Evolutionary conservation across 257 asterid species (phyloP), one percentile per base, ranked within the genome.

Genomic region (Nicotiana noctiflora): DNA sequence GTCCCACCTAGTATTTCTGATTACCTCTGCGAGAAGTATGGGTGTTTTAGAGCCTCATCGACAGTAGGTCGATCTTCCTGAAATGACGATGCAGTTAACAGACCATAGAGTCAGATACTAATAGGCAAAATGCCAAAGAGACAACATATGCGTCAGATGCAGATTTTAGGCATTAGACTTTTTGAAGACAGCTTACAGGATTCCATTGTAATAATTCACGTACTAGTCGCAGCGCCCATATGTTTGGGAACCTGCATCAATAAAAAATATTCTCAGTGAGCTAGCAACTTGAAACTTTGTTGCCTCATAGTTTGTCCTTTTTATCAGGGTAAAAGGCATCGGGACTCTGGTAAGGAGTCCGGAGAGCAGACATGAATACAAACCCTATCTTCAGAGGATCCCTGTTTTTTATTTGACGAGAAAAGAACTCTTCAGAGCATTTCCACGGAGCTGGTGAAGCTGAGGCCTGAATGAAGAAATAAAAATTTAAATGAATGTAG

Each of bases 341-440:
- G 31, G 66, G 21, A 65, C 29, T 64, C 19, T 3, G 4, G 62
- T 19, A 29, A 29, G 70, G 81, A 23, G 21, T 65, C 27, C 40
- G 55, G 61, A 79, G 62, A 82, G 49, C 81, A 82, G 81, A 75
- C 37, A 53, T 63, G 40, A 64, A 61, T 80, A 80, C 97, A 77
- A 59, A 92, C 98, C 99, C 99, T 56, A 93, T 81, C 81, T 93
- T 94, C 37, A 95, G 97, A 83, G 98, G 99, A 89, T 95, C 98
- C 91, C 97, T 88, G 75, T 83, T 90, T 89, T 87, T 88, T 84
- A 95, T 91, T 80, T 86, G 94, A 83, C 77, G 80, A 81, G 94
- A 88, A 85, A 95, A 94, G 86, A 91, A 90, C 83, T 92, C 97
- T 87, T 95, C 99, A 65, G 99, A 95, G 87, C 99, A 95, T 88